These are phyloP conservation scores for Neurospora pannonica DNA, from an alignment of 495 filamentous ascomycete species.

Conservation along the genomic window DNA sequence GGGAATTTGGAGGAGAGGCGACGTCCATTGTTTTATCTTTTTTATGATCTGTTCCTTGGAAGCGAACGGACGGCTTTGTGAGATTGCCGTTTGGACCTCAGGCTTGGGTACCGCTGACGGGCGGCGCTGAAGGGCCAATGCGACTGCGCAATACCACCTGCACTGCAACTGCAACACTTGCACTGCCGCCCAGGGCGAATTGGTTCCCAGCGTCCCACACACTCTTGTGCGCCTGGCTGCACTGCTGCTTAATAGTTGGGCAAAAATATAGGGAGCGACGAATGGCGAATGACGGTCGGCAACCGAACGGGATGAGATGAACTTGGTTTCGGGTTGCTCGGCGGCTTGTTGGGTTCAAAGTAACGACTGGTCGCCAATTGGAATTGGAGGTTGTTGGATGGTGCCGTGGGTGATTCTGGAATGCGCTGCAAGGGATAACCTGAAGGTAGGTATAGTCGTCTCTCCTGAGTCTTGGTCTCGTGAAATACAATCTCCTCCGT, in stretches of 20 bases:
- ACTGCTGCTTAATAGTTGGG: background rate
- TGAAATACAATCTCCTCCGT: background rate
- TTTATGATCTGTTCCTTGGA: background rate
- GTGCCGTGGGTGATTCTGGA: background rate
- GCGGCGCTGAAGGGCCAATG: background rate
- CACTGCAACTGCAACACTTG: background rate
- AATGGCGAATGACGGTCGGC: background rate
- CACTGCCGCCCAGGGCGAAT: background rate
- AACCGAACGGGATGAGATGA: background rate
- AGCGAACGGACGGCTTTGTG: background rate
- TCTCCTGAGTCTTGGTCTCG: background rate
- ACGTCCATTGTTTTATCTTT: background rate
- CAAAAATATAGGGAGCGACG: background rate
- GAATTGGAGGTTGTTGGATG: background rate
- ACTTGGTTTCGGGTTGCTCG: background rate
- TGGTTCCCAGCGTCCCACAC: background rate
- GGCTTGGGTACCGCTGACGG: background rate
- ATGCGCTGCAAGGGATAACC: background rate
- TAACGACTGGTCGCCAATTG: background rate
- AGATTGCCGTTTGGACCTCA: background rate
- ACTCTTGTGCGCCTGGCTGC: background rate
- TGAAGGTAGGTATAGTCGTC: background rate
- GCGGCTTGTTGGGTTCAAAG: background rate
- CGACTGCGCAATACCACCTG: background rate
- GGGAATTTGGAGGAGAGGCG: slow-evolving; percentile 44